phyloP scores from a whole-genome alignment of 768 basidiomycete species.

The Suillus tomentosus region DNA sequence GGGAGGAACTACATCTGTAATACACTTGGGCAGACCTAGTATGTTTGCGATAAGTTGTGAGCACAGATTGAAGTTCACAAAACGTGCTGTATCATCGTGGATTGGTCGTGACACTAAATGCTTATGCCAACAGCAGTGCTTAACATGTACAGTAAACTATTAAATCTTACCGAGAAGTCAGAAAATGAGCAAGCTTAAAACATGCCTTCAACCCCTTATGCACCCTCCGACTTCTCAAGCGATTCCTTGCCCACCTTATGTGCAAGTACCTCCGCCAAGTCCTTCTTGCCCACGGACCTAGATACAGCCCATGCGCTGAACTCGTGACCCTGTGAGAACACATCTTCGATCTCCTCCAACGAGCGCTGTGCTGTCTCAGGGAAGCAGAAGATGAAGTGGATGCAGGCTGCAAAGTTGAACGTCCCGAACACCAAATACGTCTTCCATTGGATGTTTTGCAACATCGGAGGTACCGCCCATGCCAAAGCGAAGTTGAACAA shows the following conservation, averaged over 20 bases:
- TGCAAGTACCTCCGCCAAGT: conserved; percentile 49
- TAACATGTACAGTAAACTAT: conserved; percentile 12
- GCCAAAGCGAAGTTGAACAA: conserved; percentile 74
- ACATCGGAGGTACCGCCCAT: conserved; percentile 73
- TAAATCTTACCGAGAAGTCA: neutral
- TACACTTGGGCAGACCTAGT: neutral
- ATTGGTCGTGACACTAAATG: neutral
- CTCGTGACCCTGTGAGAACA: conserved; percentile 67
- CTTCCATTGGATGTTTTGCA: conserved; percentile 68
- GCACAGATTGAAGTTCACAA: neutral
- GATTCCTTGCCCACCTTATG: conserved; percentile 18
- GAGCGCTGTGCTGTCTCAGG: conserved; percentile 75
- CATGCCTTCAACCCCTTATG: neutral
- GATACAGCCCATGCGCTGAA: conserved; percentile 75
- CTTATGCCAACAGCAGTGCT: neutral
- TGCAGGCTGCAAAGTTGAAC: conserved; percentile 72
- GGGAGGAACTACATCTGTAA: neutral
- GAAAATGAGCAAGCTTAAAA: neutral
- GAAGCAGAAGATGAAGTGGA: conserved; percentile 79
- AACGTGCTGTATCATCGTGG: neutral
- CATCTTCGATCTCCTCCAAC: conserved; percentile 79
- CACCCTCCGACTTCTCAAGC: conserved; percentile 6
- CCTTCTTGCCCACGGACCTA: conserved; percentile 63
- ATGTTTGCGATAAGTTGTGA: neutral
- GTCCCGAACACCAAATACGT: conserved; percentile 79